Percentiles rank a stretch among this genome's conserved stretches.
phyloP scores from a whole-genome alignment of 345 rosid genomes.

The Ceriops tagal region DNA sequence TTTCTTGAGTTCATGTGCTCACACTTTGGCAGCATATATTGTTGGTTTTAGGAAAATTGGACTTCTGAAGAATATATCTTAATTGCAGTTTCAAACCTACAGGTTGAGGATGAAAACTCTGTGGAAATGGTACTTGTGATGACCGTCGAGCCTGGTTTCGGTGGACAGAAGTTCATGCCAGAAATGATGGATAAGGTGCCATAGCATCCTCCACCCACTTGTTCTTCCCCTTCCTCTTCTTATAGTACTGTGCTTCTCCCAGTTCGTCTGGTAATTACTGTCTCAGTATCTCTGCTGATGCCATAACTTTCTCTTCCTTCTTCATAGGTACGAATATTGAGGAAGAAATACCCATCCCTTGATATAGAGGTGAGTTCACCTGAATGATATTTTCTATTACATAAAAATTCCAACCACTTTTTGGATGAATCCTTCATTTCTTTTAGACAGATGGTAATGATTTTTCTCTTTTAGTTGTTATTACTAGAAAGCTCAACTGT shows the following conservation, averaged over 20 bases:
- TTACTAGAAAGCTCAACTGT: background rate
- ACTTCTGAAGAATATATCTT: background rate
- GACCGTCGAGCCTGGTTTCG: slow-evolving; percentile 93
- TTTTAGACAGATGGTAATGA: background rate
- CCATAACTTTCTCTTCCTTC: background rate
- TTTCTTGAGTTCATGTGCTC: background rate
- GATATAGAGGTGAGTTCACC: slow-evolving; percentile 66
- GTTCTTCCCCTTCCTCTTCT: background rate
- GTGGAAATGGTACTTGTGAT: slow-evolving; percentile 96
- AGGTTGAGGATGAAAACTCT: slow-evolving; percentile 71
- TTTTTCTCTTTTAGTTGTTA: background rate
- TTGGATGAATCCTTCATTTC: background rate
- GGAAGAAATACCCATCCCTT: slow-evolving; percentile 65
- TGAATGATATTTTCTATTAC: background rate
- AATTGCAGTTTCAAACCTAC: background rate
- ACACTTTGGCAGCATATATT: background rate
- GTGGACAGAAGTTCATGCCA: slow-evolving; percentile 93
- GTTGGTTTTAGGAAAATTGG: background rate
- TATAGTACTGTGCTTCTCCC: background rate
- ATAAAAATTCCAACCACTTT: background rate
- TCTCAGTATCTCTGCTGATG: background rate
- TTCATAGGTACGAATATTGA: slow-evolving; percentile 53
- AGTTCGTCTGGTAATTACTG: background rate
- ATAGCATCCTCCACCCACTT: background rate
- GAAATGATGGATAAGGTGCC: slow-evolving; percentile 77